These are phyloP conservation scores for Cotoneaster glaucophyllus DNA, from an alignment of 306 rosid genomes.

Conservation along the genomic window DNA sequence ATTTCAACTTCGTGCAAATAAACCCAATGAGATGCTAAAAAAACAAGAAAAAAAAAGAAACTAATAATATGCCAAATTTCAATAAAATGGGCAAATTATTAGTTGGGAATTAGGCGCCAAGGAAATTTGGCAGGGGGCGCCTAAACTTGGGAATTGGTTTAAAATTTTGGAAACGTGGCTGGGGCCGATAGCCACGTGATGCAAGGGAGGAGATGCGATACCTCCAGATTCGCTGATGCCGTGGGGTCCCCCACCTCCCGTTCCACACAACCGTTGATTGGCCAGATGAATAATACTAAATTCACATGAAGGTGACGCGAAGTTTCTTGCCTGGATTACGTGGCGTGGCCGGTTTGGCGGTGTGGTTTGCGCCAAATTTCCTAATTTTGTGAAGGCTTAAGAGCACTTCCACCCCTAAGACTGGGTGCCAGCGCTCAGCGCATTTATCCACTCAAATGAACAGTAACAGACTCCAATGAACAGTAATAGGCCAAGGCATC, in stretches of 20 bases:
- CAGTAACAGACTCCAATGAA: too few species aligned
- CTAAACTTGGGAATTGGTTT: neutral
- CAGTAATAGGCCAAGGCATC: too few species aligned
- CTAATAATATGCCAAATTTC: too few species aligned
- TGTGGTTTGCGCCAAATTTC: neutral
- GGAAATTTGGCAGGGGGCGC: neutral
- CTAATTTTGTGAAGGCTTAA: too few species aligned
- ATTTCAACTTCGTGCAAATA: too few species aligned
- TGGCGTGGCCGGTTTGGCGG: constrained; percentile 5
- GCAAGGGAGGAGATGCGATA: neutral
- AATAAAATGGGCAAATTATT: too few species aligned
- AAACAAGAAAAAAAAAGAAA: too few species aligned
- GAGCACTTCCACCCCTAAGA: too few species aligned
- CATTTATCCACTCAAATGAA: too few species aligned
- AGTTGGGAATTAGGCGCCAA: neutral
- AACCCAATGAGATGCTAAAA: too few species aligned
- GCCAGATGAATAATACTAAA: neutral
- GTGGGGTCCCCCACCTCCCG: neutral
- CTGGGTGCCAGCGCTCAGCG: too few species aligned
- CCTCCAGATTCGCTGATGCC: neutral
- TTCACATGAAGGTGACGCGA: neutral
- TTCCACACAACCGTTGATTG: neutral
- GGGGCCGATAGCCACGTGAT: neutral
- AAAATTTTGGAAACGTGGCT: neutral
- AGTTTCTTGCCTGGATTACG: constrained; percentile 8